Evolutionary conservation across 352 stramenopile genomes (phyloP).

Genomic region (Pythium angustatum): DNA sequence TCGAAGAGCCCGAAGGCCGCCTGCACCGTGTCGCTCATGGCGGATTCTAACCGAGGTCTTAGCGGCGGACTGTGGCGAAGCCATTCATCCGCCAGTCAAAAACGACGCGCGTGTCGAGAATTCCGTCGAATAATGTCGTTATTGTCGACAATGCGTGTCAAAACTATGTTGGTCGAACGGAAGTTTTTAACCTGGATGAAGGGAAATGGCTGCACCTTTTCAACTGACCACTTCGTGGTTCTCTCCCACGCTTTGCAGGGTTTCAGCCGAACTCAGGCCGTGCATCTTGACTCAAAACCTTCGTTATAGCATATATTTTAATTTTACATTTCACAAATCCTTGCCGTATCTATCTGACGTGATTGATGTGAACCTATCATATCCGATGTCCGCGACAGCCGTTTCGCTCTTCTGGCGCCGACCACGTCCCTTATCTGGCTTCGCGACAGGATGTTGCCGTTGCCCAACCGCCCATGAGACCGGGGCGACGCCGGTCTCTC

Average conservation of each 20-base stretch:
- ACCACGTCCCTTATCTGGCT: not conserved
- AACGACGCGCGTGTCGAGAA: constrained; percentile 7
- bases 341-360: not conserved
- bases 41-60: not conserved
- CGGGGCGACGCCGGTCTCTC: not conserved
- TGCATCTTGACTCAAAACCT: constrained; percentile 18
- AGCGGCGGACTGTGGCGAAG: not conserved
- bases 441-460: constrained; percentile 5
- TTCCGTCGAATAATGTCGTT: constrained; percentile 18
- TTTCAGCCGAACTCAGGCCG: constrained; percentile 7
- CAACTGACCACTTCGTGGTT: not conserved
- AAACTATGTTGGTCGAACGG: not conserved
- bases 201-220: constrained; percentile 12
- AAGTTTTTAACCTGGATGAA: too few relatives aligned
- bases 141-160: constrained; percentile 12
- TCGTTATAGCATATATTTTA: not conserved
- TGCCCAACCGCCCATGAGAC: constrained; percentile 20
- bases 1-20: constrained; percentile 83
- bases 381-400: constrained; percentile 16
- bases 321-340: not conserved
- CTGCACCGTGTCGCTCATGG: constrained; percentile 55
- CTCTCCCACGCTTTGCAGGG: constrained; percentile 12
- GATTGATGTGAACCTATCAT: constrained; percentile 12
- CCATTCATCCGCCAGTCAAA: constrained; percentile 18
- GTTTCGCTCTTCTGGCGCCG: constrained; percentile 23